These are phyloP conservation scores for Macadamia integrifolia DNA, from an alignment of 164 flowering plant species.

Conservation along the genomic window DNA sequence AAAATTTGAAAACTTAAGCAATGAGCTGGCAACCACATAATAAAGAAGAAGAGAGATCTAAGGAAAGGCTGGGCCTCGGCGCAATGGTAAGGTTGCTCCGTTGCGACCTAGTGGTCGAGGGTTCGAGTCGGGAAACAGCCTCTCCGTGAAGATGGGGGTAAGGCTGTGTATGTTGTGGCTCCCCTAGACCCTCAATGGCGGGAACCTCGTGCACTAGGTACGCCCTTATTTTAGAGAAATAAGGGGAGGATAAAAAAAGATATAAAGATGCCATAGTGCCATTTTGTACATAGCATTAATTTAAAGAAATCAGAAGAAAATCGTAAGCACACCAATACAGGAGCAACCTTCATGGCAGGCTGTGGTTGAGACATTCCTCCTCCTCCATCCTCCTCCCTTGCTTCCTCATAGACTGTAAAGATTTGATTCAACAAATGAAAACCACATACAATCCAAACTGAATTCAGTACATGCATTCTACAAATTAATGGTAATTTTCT, in stretches of 20 bases:
- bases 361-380: conserved; percentile 1
- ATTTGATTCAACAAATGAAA: background rate
- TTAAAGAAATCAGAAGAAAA: background rate
- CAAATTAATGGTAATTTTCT: background rate
- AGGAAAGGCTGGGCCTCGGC: too few species aligned
- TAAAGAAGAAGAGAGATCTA: background rate
- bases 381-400: conserved; percentile 16
- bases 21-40: background rate
- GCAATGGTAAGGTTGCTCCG: too few species aligned
- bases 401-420: conserved; percentile 20
- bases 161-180: too few species aligned
- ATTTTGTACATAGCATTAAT: too few species aligned
- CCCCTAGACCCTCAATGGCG: too few species aligned
- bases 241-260: background rate
- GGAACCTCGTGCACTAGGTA: too few species aligned
- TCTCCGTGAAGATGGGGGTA: too few species aligned
- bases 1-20: too few species aligned
- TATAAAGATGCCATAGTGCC: background rate
- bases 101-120: too few species aligned
- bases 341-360: conserved; percentile 13
- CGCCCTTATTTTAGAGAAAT: too few species aligned
- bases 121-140: too few species aligned
- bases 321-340: background rate
- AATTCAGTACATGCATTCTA: background rate
- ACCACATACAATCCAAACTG: background rate